A percentile compares a stretch with the other conserved stretches of the same genome.
These are phyloP conservation scores for Sextonia rubra DNA, from an alignment of 164 flowering plant species.

Conservation along the genomic window DNA sequence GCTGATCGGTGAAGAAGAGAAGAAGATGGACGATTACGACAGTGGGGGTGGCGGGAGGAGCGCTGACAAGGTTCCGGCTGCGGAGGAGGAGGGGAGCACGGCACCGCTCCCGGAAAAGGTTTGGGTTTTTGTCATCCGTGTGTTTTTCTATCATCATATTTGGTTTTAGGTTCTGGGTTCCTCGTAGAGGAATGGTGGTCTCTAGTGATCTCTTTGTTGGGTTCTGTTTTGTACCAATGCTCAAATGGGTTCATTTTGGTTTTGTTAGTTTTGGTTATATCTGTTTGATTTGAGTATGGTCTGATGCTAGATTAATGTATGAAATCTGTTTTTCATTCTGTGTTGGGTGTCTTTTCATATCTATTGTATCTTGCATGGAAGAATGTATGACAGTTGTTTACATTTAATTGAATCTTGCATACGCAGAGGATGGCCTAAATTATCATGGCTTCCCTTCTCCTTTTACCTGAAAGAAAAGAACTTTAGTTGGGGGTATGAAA, in stretches of 20 bases:
- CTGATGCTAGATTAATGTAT: neutral
- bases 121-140: neutral
- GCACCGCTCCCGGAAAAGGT: constrained; percentile 87
- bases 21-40: constrained; percentile 58
- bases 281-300: neutral
- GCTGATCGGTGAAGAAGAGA: constrained; percentile 16
- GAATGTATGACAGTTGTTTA: too few species aligned
- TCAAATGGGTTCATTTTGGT: neutral
- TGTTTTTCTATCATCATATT: neutral
- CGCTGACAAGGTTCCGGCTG: constrained; percentile 45
- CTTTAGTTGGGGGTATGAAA: too few species aligned
- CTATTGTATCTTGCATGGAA: too few species aligned
- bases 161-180: neutral
- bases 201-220: neutral
- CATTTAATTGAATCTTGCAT: too few species aligned
- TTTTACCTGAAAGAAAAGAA: too few species aligned
- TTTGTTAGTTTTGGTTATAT: too few species aligned
- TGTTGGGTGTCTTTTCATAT: too few species aligned
- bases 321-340: neutral
- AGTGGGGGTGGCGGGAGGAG: constrained; percentile 62
- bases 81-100: constrained; percentile 72
- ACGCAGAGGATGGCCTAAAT: too few species aligned
- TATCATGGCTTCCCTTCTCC: too few species aligned
- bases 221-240: neutral
- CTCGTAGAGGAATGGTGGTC: neutral